Evolutionary conservation across 371 early-diverging fungal species (phyloP).

Genomic region (Lichtheimia ramosa): DNA sequence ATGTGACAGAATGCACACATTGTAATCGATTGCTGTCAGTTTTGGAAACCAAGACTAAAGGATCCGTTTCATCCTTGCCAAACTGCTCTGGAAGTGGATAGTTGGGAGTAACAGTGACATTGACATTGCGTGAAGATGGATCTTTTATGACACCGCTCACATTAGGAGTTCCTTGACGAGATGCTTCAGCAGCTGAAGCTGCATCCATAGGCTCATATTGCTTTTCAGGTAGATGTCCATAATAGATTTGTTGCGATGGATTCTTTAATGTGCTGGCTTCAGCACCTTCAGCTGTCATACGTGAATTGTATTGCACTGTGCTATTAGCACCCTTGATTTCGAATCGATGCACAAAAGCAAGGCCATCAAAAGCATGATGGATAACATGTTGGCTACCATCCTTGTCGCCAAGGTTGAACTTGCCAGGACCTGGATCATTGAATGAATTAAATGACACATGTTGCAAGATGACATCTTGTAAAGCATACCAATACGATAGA

Average conservation of each 20-base stretch:
- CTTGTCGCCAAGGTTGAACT: slow-evolving; percentile 24
- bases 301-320: slow-evolving; percentile 26
- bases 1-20: slow-evolving; percentile 59
- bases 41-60: slow-evolving; percentile 43
- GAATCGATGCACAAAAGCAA: slow-evolving; percentile 38
- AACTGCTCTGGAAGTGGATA: slow-evolving; percentile 36
- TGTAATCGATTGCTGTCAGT: slow-evolving; percentile 63
- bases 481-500: slow-evolving; percentile 38
- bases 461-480: background rate
- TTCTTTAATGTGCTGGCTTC: background rate
- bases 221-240: slow-evolving; percentile 18
- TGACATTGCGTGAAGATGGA: slow-evolving; percentile 27
- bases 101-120: slow-evolving; percentile 57
- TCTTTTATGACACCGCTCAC: background rate
- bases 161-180: no score
- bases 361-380: slow-evolving; percentile 44
- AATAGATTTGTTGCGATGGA: slow-evolving; percentile 12
- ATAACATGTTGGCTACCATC: slow-evolving; percentile 28
- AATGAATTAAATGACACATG: background rate
- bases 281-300: slow-evolving; percentile 17
- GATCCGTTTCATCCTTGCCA: background rate
- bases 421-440: slow-evolving; percentile 29
- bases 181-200: no score
- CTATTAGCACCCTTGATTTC: slow-evolving; percentile 20
- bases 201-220: no score